Evolutionary conservation across 441 rosid genomes (phyloP).

Genomic region (Raphanus hybrid): DNA sequence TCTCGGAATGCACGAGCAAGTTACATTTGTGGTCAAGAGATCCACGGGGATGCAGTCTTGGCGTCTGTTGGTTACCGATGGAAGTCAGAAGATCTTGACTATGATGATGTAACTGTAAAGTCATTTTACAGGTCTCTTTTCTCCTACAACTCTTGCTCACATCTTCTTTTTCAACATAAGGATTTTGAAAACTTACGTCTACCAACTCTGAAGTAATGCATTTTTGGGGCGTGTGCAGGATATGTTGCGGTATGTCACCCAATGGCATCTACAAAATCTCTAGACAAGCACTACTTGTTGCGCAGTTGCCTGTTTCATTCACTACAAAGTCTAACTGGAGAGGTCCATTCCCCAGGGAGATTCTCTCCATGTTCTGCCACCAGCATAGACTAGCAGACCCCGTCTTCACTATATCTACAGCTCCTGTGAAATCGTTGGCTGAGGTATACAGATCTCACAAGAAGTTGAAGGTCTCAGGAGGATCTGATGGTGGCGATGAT

Average conservation of each 20-base stretch:
- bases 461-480: slow-evolving; percentile 55
- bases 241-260: slow-evolving; percentile 74
- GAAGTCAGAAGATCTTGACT: slow-evolving; percentile 71
- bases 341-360: slow-evolving; percentile 84
- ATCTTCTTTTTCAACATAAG: not conserved
- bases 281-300: slow-evolving; percentile 70
- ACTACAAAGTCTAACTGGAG: slow-evolving; percentile 88
- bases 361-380: slow-evolving; percentile 79
- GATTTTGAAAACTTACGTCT: not conserved
- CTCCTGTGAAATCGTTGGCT: slow-evolving; percentile 52
- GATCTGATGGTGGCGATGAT: slow-evolving; percentile 35
- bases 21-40: slow-evolving; percentile 71
- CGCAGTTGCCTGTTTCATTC: slow-evolving; percentile 71
- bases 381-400: slow-evolving; percentile 89
- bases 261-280: slow-evolving; percentile 85
- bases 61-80: slow-evolving; percentile 88
- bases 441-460: slow-evolving; percentile 58
- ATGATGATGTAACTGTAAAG: slow-evolving; percentile 67
- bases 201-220: not conserved
- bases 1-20: slow-evolving; percentile 79
- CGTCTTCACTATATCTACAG: slow-evolving; percentile 48
- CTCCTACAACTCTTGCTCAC: slow-evolving; percentile 9
- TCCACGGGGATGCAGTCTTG: slow-evolving; percentile 85
- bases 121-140: slow-evolving; percentile 81
- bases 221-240: slow-evolving; percentile 49